Conservation (phyloP, 2,329 filamentous ascomycete species). For the Neofusicoccum umdonicola region DNA sequence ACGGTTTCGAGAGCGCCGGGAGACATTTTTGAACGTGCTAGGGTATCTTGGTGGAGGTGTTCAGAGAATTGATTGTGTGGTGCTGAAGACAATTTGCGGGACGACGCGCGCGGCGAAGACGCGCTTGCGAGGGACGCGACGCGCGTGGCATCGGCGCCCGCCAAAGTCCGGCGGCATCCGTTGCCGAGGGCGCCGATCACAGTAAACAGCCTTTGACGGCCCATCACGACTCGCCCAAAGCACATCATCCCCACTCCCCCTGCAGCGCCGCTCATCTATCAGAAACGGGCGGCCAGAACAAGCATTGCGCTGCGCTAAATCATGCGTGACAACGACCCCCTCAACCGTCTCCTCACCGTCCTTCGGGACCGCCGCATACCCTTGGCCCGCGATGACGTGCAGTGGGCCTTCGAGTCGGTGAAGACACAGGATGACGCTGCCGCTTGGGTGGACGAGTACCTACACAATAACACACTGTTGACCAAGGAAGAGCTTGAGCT, state of each 20-base stretch:
- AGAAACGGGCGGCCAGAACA: not conserved
- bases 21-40: not conserved
- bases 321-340: slow-evolving; percentile 24
- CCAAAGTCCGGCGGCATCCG: not conserved
- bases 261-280: slow-evolving; percentile 4
- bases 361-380: slow-evolving; percentile 45
- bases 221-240: not conserved
- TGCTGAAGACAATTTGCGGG: not conserved
- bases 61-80: not conserved
- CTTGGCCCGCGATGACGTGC: slow-evolving; percentile 46
- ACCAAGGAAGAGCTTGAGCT: slow-evolving; percentile 50
- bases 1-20: slow-evolving; percentile 5
- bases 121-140: slow-evolving; percentile 7
- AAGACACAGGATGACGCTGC: slow-evolving; percentile 41
- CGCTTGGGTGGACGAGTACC: slow-evolving; percentile 48
- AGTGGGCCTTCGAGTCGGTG: slow-evolving; percentile 46
- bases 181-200: slow-evolving; percentile 11
- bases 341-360: slow-evolving; percentile 44
- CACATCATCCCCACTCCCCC: slow-evolving; percentile 5
- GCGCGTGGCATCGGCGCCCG: slow-evolving; percentile 1
- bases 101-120: not conserved
- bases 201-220: not conserved
- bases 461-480: slow-evolving; percentile 46
- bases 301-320: not conserved
- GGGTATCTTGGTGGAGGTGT: not conserved